These are phyloP conservation scores for Metschnikowia peoriensis DNA, from an alignment of 805 yeast species.

Conservation along the genomic window DNA sequence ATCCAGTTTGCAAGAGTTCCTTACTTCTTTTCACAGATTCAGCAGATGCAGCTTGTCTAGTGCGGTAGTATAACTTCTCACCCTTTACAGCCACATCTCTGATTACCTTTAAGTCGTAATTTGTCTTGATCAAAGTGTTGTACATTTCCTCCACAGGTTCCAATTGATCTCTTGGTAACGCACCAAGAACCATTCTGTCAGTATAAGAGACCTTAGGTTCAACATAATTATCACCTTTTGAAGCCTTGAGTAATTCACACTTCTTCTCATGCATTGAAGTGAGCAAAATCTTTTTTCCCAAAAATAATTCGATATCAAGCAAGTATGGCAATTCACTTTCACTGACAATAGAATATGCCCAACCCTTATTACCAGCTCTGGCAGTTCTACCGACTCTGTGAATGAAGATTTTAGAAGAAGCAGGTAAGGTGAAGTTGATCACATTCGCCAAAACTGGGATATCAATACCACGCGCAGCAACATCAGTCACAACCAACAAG, in stretches of 20 bases:
- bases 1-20: slow-evolving; percentile 64
- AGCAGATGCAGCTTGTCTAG: slow-evolving; percentile 80
- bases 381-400: slow-evolving; percentile 99
- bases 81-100: slow-evolving; percentile 79
- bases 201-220: slow-evolving; percentile 70
- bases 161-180: slow-evolving; percentile 68
- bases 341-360: slow-evolving; percentile 90
- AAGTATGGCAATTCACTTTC: slow-evolving; percentile 88
- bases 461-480: slow-evolving; percentile 98
- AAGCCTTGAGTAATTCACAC: slow-evolving; percentile 48
- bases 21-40: slow-evolving; percentile 86
- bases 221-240: slow-evolving; percentile 40
- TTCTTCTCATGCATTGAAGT: slow-evolving; percentile 69
- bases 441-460: slow-evolving; percentile 95
- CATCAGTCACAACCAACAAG: slow-evolving; percentile 94
- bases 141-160: slow-evolving; percentile 74
- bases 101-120: slow-evolving; percentile 65
- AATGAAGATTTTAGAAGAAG: slow-evolving; percentile 87
- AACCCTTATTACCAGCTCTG: slow-evolving; percentile 96
- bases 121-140: slow-evolving; percentile 54
- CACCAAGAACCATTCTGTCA: slow-evolving; percentile 77
- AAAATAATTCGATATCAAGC: slow-evolving; percentile 83
- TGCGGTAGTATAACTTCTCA: slow-evolving; percentile 80
- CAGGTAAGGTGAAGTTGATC: slow-evolving; percentile 85
- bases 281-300: slow-evolving; percentile 76